These are phyloP conservation scores for Oemleria cerasiformis DNA, from an alignment of 306 rosid genomes.

Conservation along the genomic window DNA sequence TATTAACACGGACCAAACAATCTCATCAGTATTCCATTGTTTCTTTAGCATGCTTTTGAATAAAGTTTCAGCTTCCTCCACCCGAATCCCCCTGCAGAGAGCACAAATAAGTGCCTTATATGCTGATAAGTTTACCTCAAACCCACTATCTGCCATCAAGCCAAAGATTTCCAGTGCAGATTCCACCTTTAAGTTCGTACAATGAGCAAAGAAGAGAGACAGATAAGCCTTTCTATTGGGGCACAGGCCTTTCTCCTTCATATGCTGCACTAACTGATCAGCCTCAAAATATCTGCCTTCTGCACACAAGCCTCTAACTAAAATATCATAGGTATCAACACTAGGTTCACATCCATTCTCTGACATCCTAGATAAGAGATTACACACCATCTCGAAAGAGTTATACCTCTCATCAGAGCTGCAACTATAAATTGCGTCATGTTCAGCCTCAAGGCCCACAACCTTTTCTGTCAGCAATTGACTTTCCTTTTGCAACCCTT, in stretches of 20 bases:
- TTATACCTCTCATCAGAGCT: constrained; percentile 20
- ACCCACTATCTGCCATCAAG: constrained; percentile 28
- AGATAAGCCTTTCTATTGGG: constrained; percentile 30
- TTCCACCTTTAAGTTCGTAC: constrained; percentile 32
- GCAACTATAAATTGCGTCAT: constrained; percentile 21
- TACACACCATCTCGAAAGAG: constrained; percentile 8
- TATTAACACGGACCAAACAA: constrained; percentile 42
- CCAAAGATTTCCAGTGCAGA: constrained; percentile 33
- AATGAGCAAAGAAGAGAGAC: constrained; percentile 27
- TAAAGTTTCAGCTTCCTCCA: constrained; percentile 36
- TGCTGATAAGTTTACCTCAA: constrained; percentile 17
- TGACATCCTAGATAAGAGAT: constrained; percentile 36
- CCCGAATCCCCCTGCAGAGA: constrained; percentile 27
- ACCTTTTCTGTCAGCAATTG: constrained; percentile 22
- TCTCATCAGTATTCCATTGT: constrained; percentile 42
- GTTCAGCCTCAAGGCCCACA: constrained; percentile 29
- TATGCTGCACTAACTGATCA: constrained; percentile 25
- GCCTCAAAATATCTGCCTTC: constrained; percentile 39
- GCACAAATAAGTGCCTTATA: constrained; percentile 41
- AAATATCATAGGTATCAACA: constrained; percentile 29
- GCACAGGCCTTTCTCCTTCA: constrained; percentile 35
- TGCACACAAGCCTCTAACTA: constrained; percentile 41
- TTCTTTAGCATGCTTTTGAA: constrained; percentile 38
- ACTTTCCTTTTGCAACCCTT: constrained; percentile 35
- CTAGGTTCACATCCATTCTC: constrained; percentile 32